Percentiles rank a stretch among this genome's conserved stretches.
Conservation (phyloP, 352 stramenopile species). For the Lagenidium sp. region DNA sequence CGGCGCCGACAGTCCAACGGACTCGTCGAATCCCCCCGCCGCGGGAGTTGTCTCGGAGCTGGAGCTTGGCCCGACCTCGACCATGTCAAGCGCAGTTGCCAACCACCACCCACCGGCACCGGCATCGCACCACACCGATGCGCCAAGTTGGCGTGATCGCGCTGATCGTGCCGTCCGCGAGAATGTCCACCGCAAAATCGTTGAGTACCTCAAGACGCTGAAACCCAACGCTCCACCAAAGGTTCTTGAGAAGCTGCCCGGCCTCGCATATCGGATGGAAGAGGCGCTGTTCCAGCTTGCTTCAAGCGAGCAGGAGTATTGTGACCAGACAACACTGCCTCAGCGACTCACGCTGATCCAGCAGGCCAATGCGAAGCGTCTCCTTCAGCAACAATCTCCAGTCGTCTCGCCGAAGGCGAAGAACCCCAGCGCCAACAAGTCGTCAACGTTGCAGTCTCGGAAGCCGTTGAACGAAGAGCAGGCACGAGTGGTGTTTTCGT, state of each 20-base stretch:
- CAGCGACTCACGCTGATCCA: constrained; percentile 88
- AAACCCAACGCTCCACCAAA: constrained; percentile 94
- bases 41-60: constrained; percentile 2
- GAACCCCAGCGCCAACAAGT: neutral
- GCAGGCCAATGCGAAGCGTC: constrained; percentile 46
- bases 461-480: constrained; percentile 51
- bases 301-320: constrained; percentile 84
- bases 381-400: constrained; percentile 40
- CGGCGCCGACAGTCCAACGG: constrained; percentile 12
- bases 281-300: constrained; percentile 89
- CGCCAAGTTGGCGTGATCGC: constrained; percentile 17
- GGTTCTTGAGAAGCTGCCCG: constrained; percentile 92
- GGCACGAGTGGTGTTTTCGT: constrained; percentile 46
- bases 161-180: constrained; percentile 26
- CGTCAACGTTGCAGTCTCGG: neutral
- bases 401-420: constrained; percentile 11
- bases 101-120: neutral
- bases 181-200: constrained; percentile 60
- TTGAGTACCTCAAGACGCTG: constrained; percentile 86
- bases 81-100: neutral
- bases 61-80: constrained; percentile 2
- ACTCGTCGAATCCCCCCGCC: constrained; percentile 4
- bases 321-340: constrained; percentile 87
- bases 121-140: neutral
- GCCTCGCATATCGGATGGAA: constrained; percentile 95